Evolutionary conservation across 2,329 filamentous ascomycete genomes (phyloP), one percentile per base, ranked within the genome.

Genomic region (Aotearoamyces nothofagi): DNA sequence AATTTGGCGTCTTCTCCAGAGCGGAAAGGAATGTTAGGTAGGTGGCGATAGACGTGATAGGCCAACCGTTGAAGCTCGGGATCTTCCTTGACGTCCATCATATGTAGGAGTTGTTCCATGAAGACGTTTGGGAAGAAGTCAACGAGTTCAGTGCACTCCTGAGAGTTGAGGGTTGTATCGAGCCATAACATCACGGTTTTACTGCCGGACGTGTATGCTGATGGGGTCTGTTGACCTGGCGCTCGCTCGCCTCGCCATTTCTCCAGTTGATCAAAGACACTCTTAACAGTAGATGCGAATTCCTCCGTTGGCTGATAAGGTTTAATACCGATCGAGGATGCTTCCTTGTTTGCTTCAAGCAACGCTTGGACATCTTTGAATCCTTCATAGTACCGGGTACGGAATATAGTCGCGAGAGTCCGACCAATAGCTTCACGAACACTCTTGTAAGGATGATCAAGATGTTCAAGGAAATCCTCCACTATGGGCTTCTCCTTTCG

Each of bases 71-170:
- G 92, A 2, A 98, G 66, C 53, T 98, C 92, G 0, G 83, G 84
- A 45, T 98, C 90, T 53, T 98, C 90, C 53, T 96, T 96, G 51
- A 98, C 83, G 47, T 98, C 90, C 87, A 98, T 98, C 90, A 98
- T 98, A 60, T 98, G 86, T 29, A 98, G 60, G 9, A 98, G 69
- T 50, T 94, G 81, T 44, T 90, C 81, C 51, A 92, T 90, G 47
- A 96, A 87, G 0, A 78, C 65, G 19, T 80, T 68, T 0, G 84
- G 79, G 60, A 98, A 96, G 66, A 94, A 96, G 3, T 77, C 73
- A 11, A 92, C 72, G 9, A 98, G 69, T 47, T 90, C 78, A 0
- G 74, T 92, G 54, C 90, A 98, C 50, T 96, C 90, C 38, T 92
- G 80, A 1, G 83, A 92, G 3, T 81, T 83, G 3, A 98, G 63